These are phyloP conservation scores for Stylosanthes scabra DNA, from an alignment of 331 rosid species.

Conservation along the genomic window DNA sequence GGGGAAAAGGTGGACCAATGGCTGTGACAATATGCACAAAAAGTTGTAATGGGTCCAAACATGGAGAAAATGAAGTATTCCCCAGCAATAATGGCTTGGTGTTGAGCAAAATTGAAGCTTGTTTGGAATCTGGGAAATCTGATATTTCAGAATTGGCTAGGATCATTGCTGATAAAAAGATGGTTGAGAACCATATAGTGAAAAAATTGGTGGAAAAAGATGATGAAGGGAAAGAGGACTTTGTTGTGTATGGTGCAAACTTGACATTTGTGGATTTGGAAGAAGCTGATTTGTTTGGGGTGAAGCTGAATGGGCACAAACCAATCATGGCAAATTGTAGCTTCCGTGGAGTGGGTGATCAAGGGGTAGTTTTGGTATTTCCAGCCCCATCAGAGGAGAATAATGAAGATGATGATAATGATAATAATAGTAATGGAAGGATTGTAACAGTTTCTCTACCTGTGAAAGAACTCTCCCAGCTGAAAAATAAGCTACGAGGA, in stretches of 20 bases:
- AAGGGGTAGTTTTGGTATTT: slow-evolving; percentile 75
- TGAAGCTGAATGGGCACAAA: slow-evolving; percentile 62
- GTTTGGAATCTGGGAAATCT: slow-evolving; percentile 37
- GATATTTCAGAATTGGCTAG: slow-evolving; percentile 53
- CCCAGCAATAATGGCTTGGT: slow-evolving; percentile 59
- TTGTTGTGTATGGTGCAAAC: slow-evolving; percentile 68
- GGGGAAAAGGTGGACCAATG: slow-evolving; percentile 36
- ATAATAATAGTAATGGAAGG: slow-evolving; percentile 41
- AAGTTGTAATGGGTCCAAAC: not conserved
- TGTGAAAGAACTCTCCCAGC: slow-evolving; percentile 41
- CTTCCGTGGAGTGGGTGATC: slow-evolving; percentile 72
- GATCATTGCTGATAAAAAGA: slow-evolving; percentile 48
- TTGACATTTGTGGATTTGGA: slow-evolving; percentile 81
- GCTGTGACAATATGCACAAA: slow-evolving; percentile 59
- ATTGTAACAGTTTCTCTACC: slow-evolving; percentile 59
- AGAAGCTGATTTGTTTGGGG: slow-evolving; percentile 50
- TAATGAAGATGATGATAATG: slow-evolving; percentile 10
- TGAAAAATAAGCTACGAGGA: slow-evolving; percentile 46
- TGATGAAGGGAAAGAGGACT: slow-evolving; percentile 47
- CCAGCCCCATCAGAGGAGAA: slow-evolving; percentile 52
- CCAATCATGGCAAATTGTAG: slow-evolving; percentile 62
- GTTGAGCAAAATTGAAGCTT: slow-evolving; percentile 55
- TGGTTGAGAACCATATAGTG: slow-evolving; percentile 48
- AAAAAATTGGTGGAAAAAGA: slow-evolving; percentile 42
- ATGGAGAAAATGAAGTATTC: slow-evolving; percentile 28